phyloP scores from a whole-genome alignment of 179 eudicot species.

The Amaranthus tricolor region DNA sequence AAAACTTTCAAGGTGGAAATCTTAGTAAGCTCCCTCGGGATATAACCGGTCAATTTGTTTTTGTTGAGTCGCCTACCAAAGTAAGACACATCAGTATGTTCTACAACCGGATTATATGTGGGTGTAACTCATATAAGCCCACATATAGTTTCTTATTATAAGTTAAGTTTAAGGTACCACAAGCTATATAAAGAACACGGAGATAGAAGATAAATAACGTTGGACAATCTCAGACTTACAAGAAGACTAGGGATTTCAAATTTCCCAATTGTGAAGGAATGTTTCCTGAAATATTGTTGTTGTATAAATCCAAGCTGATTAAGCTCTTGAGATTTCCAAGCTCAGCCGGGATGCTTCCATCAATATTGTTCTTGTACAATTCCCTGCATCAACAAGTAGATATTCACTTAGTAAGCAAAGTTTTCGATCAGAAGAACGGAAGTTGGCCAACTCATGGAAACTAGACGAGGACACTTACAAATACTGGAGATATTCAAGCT shows the following conservation, averaged over 20 bases:
- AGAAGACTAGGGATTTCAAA: slow-evolving; percentile 66
- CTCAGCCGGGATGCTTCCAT: slow-evolving; percentile 79
- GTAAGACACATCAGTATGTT: neutral
- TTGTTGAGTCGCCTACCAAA: slow-evolving; percentile 80
- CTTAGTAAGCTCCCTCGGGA: slow-evolving; percentile 71
- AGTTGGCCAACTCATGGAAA: neutral
- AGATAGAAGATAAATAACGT: neutral
- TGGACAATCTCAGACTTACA: slow-evolving; percentile 43
- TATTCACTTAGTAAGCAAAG: neutral
- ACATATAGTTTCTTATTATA: neutral
- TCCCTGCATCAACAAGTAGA: slow-evolving; percentile 55
- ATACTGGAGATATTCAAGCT: slow-evolving; percentile 86
- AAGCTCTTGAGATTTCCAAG: slow-evolving; percentile 84
- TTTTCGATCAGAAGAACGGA: neutral
- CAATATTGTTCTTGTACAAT: slow-evolving; percentile 85
- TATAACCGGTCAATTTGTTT: slow-evolving; percentile 67
- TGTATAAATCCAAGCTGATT: slow-evolving; percentile 88
- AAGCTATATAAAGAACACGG: neutral
- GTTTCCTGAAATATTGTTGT: slow-evolving; percentile 76
- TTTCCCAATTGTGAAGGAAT: slow-evolving; percentile 80
- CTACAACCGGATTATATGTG: neutral
- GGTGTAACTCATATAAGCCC: neutral
- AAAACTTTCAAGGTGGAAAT: slow-evolving; percentile 82
- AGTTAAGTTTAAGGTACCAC: neutral
- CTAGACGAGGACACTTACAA: slow-evolving; percentile 47